Conservation (phyloP, 345 rosid species). For the Carallia brachiata region DNA sequence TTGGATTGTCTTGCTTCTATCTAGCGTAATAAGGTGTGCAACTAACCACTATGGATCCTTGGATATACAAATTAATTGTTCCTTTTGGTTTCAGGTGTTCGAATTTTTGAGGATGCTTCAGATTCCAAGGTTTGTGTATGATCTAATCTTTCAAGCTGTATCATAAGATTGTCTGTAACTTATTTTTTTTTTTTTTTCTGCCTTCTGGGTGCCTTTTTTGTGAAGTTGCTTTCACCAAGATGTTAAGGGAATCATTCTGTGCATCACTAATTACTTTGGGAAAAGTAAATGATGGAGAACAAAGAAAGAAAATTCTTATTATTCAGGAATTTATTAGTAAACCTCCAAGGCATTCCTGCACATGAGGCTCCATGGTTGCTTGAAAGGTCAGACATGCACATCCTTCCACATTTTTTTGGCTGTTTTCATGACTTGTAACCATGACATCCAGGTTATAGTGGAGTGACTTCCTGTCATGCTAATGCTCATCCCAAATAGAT, state of each 20-base stretch:
- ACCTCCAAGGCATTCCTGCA: too few relatives aligned
- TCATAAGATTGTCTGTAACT: not conserved
- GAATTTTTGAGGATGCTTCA: slow-evolving; percentile 87
- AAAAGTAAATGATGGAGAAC: too few relatives aligned
- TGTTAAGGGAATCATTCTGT: not conserved
- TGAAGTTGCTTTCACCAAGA: not conserved
- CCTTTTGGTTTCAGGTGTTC: slow-evolving; percentile 59
- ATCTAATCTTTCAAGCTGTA: not conserved
- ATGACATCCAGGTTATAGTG: not conserved
- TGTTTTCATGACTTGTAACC: not conserved
- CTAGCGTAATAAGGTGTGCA: not conserved
- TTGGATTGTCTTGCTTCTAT: not conserved
- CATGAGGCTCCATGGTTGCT: too few relatives aligned
- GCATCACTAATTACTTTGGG: too few relatives aligned
- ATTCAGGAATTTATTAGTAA: too few relatives aligned
- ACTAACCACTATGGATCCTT: not conserved
- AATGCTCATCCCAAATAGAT: not conserved
- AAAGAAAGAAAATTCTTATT: too few relatives aligned
- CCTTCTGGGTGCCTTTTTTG: not conserved
- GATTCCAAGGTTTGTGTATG: slow-evolving; percentile 59
- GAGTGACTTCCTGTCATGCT: not conserved
- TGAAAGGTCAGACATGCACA: too few relatives aligned
- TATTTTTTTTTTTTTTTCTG: not conserved
- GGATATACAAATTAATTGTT: not conserved
- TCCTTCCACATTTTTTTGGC: not conserved